Percentiles rank a stretch among this genome's conserved stretches.
Evolutionary conservation across 257 asterid genomes (phyloP).

Genomic region (Knoxia roxburghii): DNA sequence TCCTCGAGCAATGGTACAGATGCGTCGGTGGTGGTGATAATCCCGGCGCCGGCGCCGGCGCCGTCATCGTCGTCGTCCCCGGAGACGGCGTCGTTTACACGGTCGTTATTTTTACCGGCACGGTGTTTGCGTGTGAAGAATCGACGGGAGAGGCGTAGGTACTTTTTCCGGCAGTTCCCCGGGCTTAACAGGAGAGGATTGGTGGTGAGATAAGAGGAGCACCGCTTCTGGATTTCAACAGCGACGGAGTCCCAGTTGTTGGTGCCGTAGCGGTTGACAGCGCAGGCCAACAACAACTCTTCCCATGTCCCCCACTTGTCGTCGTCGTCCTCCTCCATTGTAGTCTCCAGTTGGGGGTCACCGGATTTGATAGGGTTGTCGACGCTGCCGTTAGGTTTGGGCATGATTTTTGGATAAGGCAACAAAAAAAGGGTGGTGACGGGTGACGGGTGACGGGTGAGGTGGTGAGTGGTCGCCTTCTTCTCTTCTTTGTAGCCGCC

Average conservation of each 20-base stretch:
- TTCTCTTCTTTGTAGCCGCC: no score
- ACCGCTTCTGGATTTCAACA: slow-evolving; percentile 51
- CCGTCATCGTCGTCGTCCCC: not conserved
- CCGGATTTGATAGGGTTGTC: slow-evolving; percentile 3
- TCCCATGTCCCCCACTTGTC: slow-evolving; percentile 67
- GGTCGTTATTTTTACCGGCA: not conserved
- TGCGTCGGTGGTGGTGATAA: slow-evolving; percentile 34
- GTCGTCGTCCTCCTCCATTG: not conserved
- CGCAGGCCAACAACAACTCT: slow-evolving; percentile 72
- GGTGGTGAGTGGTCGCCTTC: no score
- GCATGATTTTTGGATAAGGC: slow-evolving; percentile 14
- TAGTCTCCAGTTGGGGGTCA: not conserved
- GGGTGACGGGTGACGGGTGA: no score
- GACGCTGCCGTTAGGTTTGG: slow-evolving; percentile 3
- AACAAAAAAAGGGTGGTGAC: not conserved
- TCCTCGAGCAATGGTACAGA: slow-evolving; percentile 58
- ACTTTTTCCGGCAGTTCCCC: slow-evolving; percentile 3
- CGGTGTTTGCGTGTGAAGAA: not conserved
- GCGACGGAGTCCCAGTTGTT: slow-evolving; percentile 68
- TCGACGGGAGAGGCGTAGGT: slow-evolving; percentile 11
- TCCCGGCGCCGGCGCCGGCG: not conserved
- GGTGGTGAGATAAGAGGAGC: slow-evolving; percentile 13
- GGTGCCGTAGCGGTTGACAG: slow-evolving; percentile 80
- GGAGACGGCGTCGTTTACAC: not conserved
- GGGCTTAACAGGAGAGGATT: not conserved